phyloP scores from a whole-genome alignment of 2,329 filamentous ascomycete genomes.

The Aspergillus sp. region DNA sequence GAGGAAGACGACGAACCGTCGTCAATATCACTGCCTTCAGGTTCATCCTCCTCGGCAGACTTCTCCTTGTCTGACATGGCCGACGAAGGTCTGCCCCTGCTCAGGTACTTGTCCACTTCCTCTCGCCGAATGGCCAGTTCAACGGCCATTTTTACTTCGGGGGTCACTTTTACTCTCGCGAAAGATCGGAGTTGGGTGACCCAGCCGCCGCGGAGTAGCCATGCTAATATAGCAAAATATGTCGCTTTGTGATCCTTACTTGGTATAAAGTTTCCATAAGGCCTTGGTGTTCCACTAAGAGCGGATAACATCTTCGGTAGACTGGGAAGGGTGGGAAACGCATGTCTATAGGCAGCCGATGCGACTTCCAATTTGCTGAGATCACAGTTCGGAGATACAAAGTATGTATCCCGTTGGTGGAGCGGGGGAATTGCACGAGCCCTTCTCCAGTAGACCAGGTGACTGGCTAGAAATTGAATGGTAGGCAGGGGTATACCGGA shows the following conservation, averaged over 20 bases:
- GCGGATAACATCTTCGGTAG: slow-evolving; percentile 84
- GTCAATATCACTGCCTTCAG: slow-evolving; percentile 21
- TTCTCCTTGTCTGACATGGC: slow-evolving; percentile 10
- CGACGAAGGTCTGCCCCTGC: slow-evolving; percentile 25
- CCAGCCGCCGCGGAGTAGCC: slow-evolving; percentile 90
- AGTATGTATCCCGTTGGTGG: slow-evolving; percentile 85
- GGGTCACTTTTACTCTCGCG: slow-evolving; percentile 80
- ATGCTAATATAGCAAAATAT: slow-evolving; percentile 89
- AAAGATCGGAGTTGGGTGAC: slow-evolving; percentile 92
- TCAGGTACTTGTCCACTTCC: slow-evolving; percentile 49
- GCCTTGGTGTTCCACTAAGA: slow-evolving; percentile 75
- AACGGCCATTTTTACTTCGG: slow-evolving; percentile 79
- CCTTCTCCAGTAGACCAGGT: slow-evolving; percentile 94
- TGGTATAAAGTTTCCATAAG: slow-evolving; percentile 81
- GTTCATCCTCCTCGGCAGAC: slow-evolving; percentile 9
- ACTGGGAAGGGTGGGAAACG: slow-evolving; percentile 80
- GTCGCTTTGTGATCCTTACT: slow-evolving; percentile 82
- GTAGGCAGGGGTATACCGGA: slow-evolving; percentile 72
- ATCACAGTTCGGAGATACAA: slow-evolving; percentile 87
- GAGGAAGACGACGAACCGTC: slow-evolving; percentile 38
- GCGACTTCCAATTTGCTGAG: slow-evolving; percentile 69
- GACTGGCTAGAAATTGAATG: slow-evolving; percentile 82
- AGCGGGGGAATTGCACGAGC: slow-evolving; percentile 89
- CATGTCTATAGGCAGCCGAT: slow-evolving; percentile 68
- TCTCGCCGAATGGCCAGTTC: slow-evolving; percentile 69